Conservation (phyloP, 306 rosid genomes). For the Pterocarpus macrocarpus region DNA sequence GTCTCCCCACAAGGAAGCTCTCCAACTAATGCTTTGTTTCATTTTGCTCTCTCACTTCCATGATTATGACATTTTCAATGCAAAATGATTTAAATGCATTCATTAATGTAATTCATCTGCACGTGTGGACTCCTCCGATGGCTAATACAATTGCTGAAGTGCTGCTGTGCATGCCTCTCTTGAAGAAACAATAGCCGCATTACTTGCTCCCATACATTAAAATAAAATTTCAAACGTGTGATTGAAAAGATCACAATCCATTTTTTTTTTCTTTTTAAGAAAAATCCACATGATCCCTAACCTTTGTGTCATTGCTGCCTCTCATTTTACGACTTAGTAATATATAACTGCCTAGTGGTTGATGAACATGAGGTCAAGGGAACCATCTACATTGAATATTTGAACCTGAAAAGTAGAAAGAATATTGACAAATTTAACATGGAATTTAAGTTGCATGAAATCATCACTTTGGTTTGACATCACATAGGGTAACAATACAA, state of each 20-base stretch:
- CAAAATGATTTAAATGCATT: conserved; percentile 9
- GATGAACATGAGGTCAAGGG: no score
- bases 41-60: not conserved
- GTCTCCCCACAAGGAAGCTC: conserved; percentile 32
- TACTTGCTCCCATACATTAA: conserved; percentile 12
- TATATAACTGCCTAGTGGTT: not conserved
- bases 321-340: not conserved
- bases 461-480: not conserved
- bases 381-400: not conserved
- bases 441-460: not conserved
- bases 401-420: not conserved
- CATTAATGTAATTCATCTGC: conserved; percentile 7
- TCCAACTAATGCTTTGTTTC: conserved; percentile 1
- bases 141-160: conserved; percentile 23
- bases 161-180: conserved; percentile 34
- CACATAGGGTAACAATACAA: not conserved
- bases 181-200: conserved; percentile 21
- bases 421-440: not conserved
- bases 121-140: not conserved
- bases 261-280: no score
- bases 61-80: conserved; percentile 2
- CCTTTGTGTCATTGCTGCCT: not conserved
- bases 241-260: not conserved
- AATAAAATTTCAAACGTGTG: conserved; percentile 16
- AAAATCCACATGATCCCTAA: not conserved